Base-by-base conservation (phyloP, 208 protist genomes). In the Wallacemonas sp. region DNA sequence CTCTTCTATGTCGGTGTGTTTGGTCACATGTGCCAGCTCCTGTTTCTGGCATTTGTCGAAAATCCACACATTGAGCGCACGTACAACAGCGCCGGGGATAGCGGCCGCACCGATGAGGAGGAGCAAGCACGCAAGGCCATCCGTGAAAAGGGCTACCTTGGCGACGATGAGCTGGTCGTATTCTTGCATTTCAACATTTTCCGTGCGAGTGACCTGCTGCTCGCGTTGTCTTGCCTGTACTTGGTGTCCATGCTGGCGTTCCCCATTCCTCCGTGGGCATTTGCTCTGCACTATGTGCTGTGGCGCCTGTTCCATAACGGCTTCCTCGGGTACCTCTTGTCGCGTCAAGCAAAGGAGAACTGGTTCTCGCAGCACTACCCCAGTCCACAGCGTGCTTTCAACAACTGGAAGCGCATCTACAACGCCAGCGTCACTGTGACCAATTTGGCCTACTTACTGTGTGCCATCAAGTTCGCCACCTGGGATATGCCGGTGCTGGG, bases 41-140 rank as follows among this genome's bases (percentile, higher is more conserved):
- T 95, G 21, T 98, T 98, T 66, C 68, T 98, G 19, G 84, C 77
- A 5, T 73, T 98, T 15, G 92, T 98, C 5, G 95, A 98, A 66
- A 96, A 97, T 52, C 95, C 94, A 41, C 95, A 93, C 70, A 95
- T 92, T 75, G 75, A 89, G 34, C 85, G 82, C 48, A 93, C 85
- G n/a, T 92, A 92, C 65, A 73, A 68, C 60, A 19, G 15, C 13
- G 89, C 86, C 68, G 78, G 77, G 12, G 60, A 63, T 22, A n/a
- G 44, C 44, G 22, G 44, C 44, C 8, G 8, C 9, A 50, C 44
- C 44, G 17, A 10, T 0, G 44, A 50, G 44, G 19, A 1, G 22
- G 44, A 50, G 19, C 15, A 50, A 50, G 19, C 44, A 22, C 44
- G 44, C 44, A 50, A 50, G 44, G 44, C 44, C 44, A 50, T 50